phyloP scores from a whole-genome alignment of 179 eudicot species.

The Monotropa hypopitys region DNA sequence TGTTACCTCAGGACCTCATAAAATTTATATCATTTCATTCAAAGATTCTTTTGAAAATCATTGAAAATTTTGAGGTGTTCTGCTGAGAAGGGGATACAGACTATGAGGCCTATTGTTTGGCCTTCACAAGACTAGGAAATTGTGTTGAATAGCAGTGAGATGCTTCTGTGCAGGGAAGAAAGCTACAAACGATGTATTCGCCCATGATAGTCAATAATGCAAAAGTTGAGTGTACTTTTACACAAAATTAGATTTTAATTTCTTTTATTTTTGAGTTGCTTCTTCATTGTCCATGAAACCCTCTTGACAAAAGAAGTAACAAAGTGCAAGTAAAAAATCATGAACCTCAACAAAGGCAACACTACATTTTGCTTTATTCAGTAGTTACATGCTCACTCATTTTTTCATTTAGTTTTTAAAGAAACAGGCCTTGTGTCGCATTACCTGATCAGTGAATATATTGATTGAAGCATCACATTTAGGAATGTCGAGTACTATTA shows the following conservation, averaged over 20 bases:
- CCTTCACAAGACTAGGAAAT: conserved; percentile 37
- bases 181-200: conserved; percentile 23
- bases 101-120: conserved; percentile 43
- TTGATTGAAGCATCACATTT: conserved; percentile 7
- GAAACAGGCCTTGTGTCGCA: neutral
- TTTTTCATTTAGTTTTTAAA: conserved; percentile 5
- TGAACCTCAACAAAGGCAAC: too few relatives aligned
- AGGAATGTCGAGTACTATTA: neutral
- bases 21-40: too few relatives aligned
- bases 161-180: conserved; percentile 23
- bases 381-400: neutral
- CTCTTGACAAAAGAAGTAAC: too few relatives aligned
- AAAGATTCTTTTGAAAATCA: too few relatives aligned
- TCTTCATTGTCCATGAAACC: too few relatives aligned
- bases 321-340: too few relatives aligned
- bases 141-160: conserved; percentile 29
- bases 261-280: too few relatives aligned
- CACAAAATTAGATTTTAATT: neutral
- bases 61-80: too few relatives aligned
- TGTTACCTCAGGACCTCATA: too few relatives aligned
- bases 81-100: conserved; percentile 58
- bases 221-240: neutral
- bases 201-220: conserved; percentile 22
- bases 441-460: conserved; percentile 4
- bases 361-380: neutral